Conservation (phyloP, 1,284 basidiomycete genomes). For the Afroboletus lepidellus region DNA sequence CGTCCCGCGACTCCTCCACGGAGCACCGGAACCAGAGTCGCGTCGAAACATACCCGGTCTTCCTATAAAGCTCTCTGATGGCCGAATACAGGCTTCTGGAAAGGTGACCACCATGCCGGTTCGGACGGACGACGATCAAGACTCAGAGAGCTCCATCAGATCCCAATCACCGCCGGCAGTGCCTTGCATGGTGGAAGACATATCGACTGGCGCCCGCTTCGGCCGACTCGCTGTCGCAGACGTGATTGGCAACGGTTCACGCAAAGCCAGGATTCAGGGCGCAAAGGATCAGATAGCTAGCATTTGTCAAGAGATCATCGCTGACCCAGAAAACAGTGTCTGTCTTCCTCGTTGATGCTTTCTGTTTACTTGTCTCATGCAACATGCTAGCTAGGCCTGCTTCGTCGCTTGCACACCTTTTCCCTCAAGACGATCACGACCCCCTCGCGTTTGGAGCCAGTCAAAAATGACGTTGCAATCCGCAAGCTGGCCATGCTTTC, state of each 20-base stretch:
- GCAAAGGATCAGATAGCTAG: slow-evolving; percentile 90
- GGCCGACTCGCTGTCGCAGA: slow-evolving; percentile 80
- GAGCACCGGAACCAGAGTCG: slow-evolving; percentile 43
- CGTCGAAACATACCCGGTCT: slow-evolving; percentile 63
- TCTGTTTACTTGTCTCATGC: slow-evolving; percentile 18
- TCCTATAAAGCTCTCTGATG: slow-evolving; percentile 84
- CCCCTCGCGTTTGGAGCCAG: slow-evolving; percentile 60
- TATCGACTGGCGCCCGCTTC: slow-evolving; percentile 76
- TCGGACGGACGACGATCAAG: slow-evolving; percentile 42
- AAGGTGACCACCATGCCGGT: slow-evolving; percentile 39
- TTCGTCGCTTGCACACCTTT: slow-evolving; percentile 85
- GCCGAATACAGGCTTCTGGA: slow-evolving; percentile 64
- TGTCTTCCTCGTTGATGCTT: slow-evolving; percentile 29
- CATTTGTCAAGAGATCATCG: slow-evolving; percentile 86
- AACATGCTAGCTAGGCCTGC: slow-evolving; percentile 67
- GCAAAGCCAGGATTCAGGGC: slow-evolving; percentile 65
- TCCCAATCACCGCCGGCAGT: slow-evolving; percentile 28
- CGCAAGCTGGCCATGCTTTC: slow-evolving; percentile 89
- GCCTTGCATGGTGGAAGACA: slow-evolving; percentile 52
- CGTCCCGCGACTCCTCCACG: slow-evolving; percentile 53
- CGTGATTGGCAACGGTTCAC: slow-evolving; percentile 67
- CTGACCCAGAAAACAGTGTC: slow-evolving; percentile 83
- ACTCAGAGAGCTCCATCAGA: slow-evolving; percentile 29
- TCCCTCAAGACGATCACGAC: slow-evolving; percentile 71
- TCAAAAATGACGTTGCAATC: slow-evolving; percentile 80